Evolutionary conservation across 1,284 basidiomycete species (phyloP).

Genomic region (Tranzscheliella williamsii): DNA sequence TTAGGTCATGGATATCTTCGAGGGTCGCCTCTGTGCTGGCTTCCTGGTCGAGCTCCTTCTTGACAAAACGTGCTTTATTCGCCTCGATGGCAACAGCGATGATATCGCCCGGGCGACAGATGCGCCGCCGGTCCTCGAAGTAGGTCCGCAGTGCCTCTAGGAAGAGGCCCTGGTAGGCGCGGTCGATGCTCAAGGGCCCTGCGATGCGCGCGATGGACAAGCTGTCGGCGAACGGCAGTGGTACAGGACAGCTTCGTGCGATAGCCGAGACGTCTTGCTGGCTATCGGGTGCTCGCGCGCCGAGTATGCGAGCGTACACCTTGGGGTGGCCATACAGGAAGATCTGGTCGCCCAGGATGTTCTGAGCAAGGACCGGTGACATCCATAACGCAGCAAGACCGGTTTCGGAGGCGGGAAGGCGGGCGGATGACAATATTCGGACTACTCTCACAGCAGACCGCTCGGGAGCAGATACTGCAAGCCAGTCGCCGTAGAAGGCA

Average conservation of each 20-base stretch:
- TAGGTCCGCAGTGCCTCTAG: slow-evolving; percentile 71
- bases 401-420: slow-evolving; percentile 2
- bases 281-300: slow-evolving; percentile 6
- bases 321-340: slow-evolving; percentile 11
- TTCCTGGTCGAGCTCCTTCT: slow-evolving; percentile 31
- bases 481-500: slow-evolving; percentile 85
- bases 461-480: slow-evolving; percentile 62
- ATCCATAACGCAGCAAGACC: slow-evolving; percentile 14
- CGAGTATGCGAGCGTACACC: slow-evolving; percentile 18
- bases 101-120: slow-evolving; percentile 80
- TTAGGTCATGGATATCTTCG: slow-evolving; percentile 51
- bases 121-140: slow-evolving; percentile 68
- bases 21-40: slow-evolving; percentile 52
- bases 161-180: slow-evolving; percentile 73
- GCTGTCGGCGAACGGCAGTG: slow-evolving; percentile 52
- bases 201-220: slow-evolving; percentile 82
- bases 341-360: slow-evolving; percentile 32
- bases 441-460: slow-evolving; percentile 28
- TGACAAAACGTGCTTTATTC: slow-evolving; percentile 58
- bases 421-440: slow-evolving; percentile 31
- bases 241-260: slow-evolving; percentile 40
- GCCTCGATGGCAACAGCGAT: slow-evolving; percentile 73
- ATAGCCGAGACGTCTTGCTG: slow-evolving; percentile 33
- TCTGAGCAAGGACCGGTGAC: slow-evolving; percentile 45
- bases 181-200: slow-evolving; percentile 76